Base-by-base conservation (phyloP, 331 rosid genomes). In the Malus hybrid region DNA sequence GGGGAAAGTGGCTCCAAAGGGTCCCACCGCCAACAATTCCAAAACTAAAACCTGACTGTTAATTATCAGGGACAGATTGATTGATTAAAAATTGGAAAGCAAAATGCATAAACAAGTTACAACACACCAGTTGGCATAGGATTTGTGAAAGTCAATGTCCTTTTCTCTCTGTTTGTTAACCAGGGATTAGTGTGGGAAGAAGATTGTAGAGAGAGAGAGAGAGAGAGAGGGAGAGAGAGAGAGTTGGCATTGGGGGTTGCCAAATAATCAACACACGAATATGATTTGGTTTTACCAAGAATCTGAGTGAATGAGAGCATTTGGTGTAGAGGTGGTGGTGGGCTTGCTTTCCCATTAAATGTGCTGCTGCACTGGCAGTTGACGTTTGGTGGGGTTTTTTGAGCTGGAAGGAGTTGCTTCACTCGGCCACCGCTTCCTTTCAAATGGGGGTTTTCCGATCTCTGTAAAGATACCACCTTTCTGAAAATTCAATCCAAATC, bases 111-210 rank as follows among this genome's bases (percentile, higher is more conserved):
- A 48, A 61, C 69, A 60, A 39, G 18, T 18, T 18, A 52, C 20
- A 52, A 52, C 19, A 18, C 39, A 64, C 20, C 50, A 69, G 50
- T 5, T 70, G 78, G 13, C 79, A 44, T 87, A 78, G 73, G 80
- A 88, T 78, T 84, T 72, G 78, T 74, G 70, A 85, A 87, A 88
- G 95, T 90, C 93, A 94, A 88, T 86, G 89, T 83, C 85, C 82
- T 85, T 78, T 85, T 80, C 86, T 67, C 57, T 33, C 78, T 77
- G 86, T 80, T 76, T 83, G 83, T 83, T 61, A 14, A 55, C 69
- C 79, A 28, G 71, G 50, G 70, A 63, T 71, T 55, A 65, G 54
- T 7, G 73, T 67, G 76, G 31, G 69, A 16, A 52, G 73, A 73
- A 71, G 85, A 78, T 75, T 78, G 79, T 62, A 69, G 83, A 70